phyloP scores from a whole-genome alignment of 805 yeast genomes.

The Tetrapisispora pingtungensis region DNA sequence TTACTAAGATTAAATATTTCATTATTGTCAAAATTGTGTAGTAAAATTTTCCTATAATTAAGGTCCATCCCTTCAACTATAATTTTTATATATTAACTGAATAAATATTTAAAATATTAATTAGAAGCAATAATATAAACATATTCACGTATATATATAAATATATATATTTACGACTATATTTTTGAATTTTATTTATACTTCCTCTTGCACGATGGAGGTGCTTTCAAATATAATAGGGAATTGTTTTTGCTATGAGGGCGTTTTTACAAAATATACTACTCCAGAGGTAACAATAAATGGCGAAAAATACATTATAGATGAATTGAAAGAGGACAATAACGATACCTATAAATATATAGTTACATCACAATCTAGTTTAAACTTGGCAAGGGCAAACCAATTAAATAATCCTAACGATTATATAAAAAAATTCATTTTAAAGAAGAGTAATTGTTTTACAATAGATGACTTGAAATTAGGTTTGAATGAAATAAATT shows the following conservation, averaged over 20 bases:
- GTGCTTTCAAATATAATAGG: not conserved
- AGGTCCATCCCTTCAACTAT: too few species aligned
- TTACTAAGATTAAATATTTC: too few species aligned
- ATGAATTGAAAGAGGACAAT: conserved; percentile 78
- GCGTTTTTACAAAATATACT: conserved; percentile 31
- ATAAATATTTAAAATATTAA: too few species aligned
- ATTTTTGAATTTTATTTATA: too few species aligned
- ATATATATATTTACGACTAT: too few species aligned
- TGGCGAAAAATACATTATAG: conserved; percentile 49
- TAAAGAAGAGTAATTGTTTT: conserved; percentile 76
- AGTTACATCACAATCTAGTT: conserved; percentile 20
- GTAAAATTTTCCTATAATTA: too few species aligned
- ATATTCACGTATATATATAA: too few species aligned
- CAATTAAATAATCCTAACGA: not conserved
- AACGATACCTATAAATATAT: conserved; percentile 81
- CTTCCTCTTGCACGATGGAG: not conserved
- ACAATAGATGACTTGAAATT: conserved; percentile 63
- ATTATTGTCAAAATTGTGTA: too few species aligned
- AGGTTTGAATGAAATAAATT: conserved; percentile 71
- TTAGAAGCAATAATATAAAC: too few species aligned
- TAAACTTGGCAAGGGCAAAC: not conserved
- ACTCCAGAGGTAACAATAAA: conserved; percentile 44
- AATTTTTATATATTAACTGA: too few species aligned
- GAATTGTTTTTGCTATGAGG: not conserved
- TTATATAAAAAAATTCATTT: conserved; percentile 44